Evolutionary conservation across 1,284 basidiomycete species (phyloP), one percentile per base, ranked within the genome.

Genomic region (Sphagnurus paluster): DNA sequence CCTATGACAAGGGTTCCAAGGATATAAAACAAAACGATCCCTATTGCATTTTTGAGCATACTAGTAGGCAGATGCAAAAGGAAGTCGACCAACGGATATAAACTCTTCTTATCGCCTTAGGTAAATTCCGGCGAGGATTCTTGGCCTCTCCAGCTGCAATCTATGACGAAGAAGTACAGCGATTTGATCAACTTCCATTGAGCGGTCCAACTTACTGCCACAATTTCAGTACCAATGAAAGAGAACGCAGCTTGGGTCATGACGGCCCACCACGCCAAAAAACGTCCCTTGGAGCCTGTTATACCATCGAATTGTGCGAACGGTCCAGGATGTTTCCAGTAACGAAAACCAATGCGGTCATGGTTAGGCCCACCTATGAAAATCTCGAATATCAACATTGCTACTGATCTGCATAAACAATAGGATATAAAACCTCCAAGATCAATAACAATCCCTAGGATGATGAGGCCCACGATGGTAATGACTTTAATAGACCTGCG

Each of bases 111-210:
- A 95, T 90, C 1, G 74, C 76, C 56, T 76, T 79, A 2, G 86
- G 84, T 32, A 89, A 64, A 64, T 84, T 87, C 21, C 82, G 75
- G 32, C 83, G 66, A 13, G 82, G 81, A 62, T 84, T 84, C 63
- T 83, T 83, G 3, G 82, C 79, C 61, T 92, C 90, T 26, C 83
- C 87, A 28, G 90, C 90, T 45, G 91, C 88, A 56, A 93, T 86
- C 77, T 80, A 14, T 11, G 20, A 24, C 10, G 20, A 3, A 24
- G 11, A n/a, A n/a, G n/a, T n/a, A n/a, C n/a, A 39, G 40, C 7
- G 7, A 24, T 13, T 17, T 17, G 19, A 39, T 34, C 1, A 32
- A 16, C 2, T 20, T 25, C 6, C n/a, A n/a, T n/a, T n/a, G n/a
- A n/a, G n/a, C n/a, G n/a, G n/a, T n/a, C n/a, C n/a, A n/a, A 62